Percentiles rank a stretch among this genome's conserved stretches.
Evolutionary conservation across 805 yeast species (phyloP).

Genomic region (Starmerella floris): DNA sequence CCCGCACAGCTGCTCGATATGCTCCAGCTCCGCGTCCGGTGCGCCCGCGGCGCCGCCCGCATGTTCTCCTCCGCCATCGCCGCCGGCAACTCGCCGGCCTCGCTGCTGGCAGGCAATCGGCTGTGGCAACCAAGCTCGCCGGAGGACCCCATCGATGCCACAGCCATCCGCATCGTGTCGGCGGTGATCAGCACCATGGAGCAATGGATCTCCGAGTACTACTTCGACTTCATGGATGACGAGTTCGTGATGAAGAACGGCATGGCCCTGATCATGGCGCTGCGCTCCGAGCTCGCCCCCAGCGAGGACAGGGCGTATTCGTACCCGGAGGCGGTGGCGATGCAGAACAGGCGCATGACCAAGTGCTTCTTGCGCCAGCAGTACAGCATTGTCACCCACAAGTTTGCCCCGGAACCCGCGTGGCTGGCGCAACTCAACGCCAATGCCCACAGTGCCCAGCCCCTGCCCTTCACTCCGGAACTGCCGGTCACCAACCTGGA

Average conservation of each 20-base stretch:
- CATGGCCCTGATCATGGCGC: constrained; percentile 1
- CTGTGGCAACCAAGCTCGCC: constrained; percentile 10
- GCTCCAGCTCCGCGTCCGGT: constrained; percentile 42
- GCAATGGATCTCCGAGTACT: constrained; percentile 58
- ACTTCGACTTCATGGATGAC: constrained; percentile 61
- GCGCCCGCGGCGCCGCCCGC: constrained; percentile 47
- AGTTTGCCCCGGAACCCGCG: background rate
- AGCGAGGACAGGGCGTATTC: background rate
- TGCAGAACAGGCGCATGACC: background rate
- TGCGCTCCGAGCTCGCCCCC: constrained; percentile 3
- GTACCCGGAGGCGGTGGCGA: constrained; percentile 6
- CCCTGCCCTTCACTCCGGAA: background rate
- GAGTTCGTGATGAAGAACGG: constrained; percentile 38
- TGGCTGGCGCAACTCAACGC: background rate
- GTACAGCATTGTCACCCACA: constrained; percentile 1
- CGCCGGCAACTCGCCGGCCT: background rate
- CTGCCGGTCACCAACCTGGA: constrained; percentile 13
- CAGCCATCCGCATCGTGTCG: constrained; percentile 63
- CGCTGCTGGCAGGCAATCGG: background rate
- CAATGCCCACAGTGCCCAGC: background rate
- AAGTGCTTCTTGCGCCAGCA: constrained; percentile 7
- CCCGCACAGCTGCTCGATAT: constrained; percentile 41
- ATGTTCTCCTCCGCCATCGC: background rate
- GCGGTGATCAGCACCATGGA: constrained; percentile 68
- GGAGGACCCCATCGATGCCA: constrained; percentile 15